These are phyloP conservation scores for Diplodia corticola DNA, from an alignment of 2,329 filamentous ascomycete genomes.

Conservation along the genomic window DNA sequence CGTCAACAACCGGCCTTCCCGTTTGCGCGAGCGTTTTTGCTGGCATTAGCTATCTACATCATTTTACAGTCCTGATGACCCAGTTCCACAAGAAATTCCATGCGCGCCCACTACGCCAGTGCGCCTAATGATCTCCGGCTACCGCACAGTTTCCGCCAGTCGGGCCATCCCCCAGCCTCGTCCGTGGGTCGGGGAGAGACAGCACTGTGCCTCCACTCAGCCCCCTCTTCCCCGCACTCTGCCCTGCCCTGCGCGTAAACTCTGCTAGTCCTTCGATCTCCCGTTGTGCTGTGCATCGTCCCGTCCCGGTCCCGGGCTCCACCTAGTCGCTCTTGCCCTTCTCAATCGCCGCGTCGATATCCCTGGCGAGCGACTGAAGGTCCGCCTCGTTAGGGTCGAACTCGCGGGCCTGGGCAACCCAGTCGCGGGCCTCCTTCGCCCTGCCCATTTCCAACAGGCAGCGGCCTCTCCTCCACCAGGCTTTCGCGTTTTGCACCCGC, in stretches of 20 bases:
- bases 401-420: constrained; percentile 76
- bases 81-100: constrained; percentile 4
- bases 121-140: constrained; percentile 16
- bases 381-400: constrained; percentile 66
- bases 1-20: not conserved
- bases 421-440: constrained; percentile 76
- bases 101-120: constrained; percentile 10
- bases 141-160: not conserved
- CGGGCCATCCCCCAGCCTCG: not conserved
- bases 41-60: not conserved
- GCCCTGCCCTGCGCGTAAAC: not conserved
- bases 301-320: not conserved
- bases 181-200: not conserved
- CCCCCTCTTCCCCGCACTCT: not conserved
- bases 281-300: not conserved
- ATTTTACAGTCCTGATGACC: not conserved
- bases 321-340: constrained; percentile 33
- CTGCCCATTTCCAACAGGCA: constrained; percentile 90
- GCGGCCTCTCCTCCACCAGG: constrained; percentile 85
- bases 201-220: not conserved
- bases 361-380: constrained; percentile 38
- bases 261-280: not conserved
- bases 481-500: constrained; percentile 85
- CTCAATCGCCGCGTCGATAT: constrained; percentile 55
- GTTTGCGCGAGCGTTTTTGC: not conserved